Conservation (phyloP, 208 protist species). For the Angomonas desouzai region DNA sequence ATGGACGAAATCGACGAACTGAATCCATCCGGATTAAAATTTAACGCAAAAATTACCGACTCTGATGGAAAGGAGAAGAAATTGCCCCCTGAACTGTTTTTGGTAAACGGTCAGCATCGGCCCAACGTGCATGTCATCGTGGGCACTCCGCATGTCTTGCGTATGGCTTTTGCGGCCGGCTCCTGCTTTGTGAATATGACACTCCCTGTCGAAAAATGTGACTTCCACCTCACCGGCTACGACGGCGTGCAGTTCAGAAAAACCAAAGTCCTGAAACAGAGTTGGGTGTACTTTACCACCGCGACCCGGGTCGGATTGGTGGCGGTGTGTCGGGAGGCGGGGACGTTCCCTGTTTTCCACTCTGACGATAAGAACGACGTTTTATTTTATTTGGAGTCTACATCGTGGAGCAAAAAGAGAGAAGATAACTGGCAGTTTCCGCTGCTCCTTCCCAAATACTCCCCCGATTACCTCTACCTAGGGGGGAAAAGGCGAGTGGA, state of each 20-base stretch:
- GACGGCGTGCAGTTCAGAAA: conserved; percentile 68
- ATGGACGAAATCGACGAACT: conserved; percentile 37
- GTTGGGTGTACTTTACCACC: conserved; percentile 81
- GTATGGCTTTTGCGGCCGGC: conserved; percentile 70
- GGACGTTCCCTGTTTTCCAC: conserved; percentile 43
- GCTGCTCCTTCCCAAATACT: conserved; percentile 30
- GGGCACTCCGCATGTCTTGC: conserved; percentile 46
- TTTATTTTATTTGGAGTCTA: conserved; percentile 57
- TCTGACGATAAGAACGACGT: conserved; percentile 22
- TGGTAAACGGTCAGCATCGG: conserved; percentile 86
- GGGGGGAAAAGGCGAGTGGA: conserved; percentile 2
- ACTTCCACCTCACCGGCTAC: conserved; percentile 47
- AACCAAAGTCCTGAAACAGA: conserved; percentile 30
- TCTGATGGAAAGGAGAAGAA: conserved; percentile 24
- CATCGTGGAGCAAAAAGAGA: conserved; percentile 3
- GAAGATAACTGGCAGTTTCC: conserved; percentile 26
- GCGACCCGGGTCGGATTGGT: conserved; percentile 57
- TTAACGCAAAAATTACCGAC: conserved; percentile 44
- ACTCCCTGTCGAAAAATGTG: conserved; percentile 45
- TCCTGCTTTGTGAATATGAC: conserved; percentile 72
- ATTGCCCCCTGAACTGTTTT: conserved; percentile 60
- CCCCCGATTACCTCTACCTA: conserved; percentile 46
- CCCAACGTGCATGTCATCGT: conserved; percentile 43
- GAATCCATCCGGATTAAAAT: conserved; percentile 48
- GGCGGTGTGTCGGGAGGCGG: conserved; percentile 41